Conservation (phyloP, 768 basidiomycete species). For the Pleurotus eryngii region DNA sequence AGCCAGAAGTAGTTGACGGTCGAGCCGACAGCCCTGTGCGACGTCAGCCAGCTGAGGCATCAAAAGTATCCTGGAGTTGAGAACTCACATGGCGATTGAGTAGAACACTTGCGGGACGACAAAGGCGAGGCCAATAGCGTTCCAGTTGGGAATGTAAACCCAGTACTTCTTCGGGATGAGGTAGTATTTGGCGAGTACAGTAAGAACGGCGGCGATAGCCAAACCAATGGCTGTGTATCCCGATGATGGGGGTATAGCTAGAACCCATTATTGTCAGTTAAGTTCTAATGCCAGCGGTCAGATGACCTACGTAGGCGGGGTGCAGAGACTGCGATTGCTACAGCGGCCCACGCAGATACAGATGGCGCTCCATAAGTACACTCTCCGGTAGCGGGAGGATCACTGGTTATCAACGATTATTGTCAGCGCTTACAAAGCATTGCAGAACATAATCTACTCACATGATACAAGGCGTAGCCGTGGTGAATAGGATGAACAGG, state of each 20-base stretch:
- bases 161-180: constrained; percentile 49
- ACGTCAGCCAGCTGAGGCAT: neutral
- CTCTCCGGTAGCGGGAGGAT: constrained; percentile 21
- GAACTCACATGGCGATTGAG: constrained; percentile 42
- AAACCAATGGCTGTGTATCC: constrained; percentile 58
- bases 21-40: constrained; percentile 37
- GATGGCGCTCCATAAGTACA: constrained; percentile 58
- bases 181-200: constrained; percentile 43
- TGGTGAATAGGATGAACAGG: constrained; percentile 60
- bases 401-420: constrained; percentile 19
- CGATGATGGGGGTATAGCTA: constrained; percentile 50
- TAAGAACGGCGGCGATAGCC: constrained; percentile 39
- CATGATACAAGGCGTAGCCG: constrained; percentile 60
- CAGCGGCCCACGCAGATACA: constrained; percentile 55
- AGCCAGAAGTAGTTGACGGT: constrained; percentile 47
- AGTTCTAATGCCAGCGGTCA: neutral
- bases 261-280: neutral
- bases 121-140: constrained; percentile 50
- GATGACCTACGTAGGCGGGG: constrained; percentile 41
- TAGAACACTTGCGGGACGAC: constrained; percentile 51
- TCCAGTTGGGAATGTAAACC: constrained; percentile 53
- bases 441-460: constrained; percentile 10
- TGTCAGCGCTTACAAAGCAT: neutral
- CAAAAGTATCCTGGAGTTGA: no score
- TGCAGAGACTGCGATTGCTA: constrained; percentile 47